Base-by-base conservation (phyloP, 2,329 filamentous ascomycete species). In the Botrytis pseudocinerea region DNA sequence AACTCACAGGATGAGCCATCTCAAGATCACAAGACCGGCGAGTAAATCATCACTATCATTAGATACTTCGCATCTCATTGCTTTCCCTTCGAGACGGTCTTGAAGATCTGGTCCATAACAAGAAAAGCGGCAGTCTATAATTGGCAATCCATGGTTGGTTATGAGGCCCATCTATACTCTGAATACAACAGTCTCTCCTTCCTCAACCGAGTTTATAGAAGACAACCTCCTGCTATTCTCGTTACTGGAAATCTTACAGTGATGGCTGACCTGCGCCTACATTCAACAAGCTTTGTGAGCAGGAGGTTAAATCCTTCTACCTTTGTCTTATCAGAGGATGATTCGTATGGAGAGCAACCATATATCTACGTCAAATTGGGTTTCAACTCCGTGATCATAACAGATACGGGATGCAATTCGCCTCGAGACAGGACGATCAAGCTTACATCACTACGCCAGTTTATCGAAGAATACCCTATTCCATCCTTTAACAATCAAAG, bases 351-450 rank as follows among this genome's bases (percentile, higher is more conserved):
- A 66, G 84, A 86, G 74, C 80, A 81, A 51, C 85, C 85, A 3
- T 79, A 83, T 73, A 85, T 86, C n/a, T 86, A 85, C 74, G 82
- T 81, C 66, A 86, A 86, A 74, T 57, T 84, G 3, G 83, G 82
- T 73, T 79, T 80, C 7, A 74, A 80, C 0, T 73, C 82, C 38
- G 68, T 85, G 20, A 77, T 85, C 2, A 76, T 86, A 2, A 82
- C 82, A 22, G 85, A 86, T 73, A 85, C 84, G 5, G 85, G 85
- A n/a, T 85, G 83, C 76, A 82, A 84, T 71, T 79, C 80, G 32
- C 80, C 83, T 28, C 76, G 76, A 20, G 70, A 71, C 20, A 76
- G 79, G 38, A 76, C 80, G 35, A 76, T 76, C 14, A 62, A 76
- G 35, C 63, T 79, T 48, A 81, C 77, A 51, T 82, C 82, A 6